A percentile compares a stretch with the other conserved stretches of the same genome.
phyloP scores from a whole-genome alignment of 2,329 filamentous ascomycete genomes.

The Bipolaris cookei region DNA sequence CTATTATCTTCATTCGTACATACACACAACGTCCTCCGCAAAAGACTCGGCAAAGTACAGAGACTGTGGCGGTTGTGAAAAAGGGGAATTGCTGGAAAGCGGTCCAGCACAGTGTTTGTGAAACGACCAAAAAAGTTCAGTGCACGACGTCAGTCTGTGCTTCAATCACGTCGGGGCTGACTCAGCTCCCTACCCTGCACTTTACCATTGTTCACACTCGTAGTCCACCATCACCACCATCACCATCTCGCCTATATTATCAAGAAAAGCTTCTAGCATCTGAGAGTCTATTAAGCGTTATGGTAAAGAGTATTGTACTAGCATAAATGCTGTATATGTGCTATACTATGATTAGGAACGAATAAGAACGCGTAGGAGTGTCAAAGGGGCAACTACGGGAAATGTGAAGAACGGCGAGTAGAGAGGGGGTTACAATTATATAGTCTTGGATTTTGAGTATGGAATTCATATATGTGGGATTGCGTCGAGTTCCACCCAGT shows the following conservation, averaged over 20 bases:
- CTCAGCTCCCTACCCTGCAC: neutral
- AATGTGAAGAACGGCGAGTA: no score
- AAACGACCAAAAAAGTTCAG: slow-evolving; percentile 12
- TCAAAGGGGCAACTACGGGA: no score
- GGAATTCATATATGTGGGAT: no score
- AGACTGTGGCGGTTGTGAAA: slow-evolving; percentile 9
- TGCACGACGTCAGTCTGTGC: slow-evolving; percentile 16
- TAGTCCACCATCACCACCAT: neutral
- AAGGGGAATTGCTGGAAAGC: neutral
- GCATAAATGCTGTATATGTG: no score
- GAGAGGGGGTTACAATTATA: no score
- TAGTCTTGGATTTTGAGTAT: no score
- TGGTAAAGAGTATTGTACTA: no score
- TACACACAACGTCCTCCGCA: slow-evolving; percentile 24
- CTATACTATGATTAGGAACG: no score
- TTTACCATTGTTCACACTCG: neutral
- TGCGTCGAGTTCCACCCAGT: no score
- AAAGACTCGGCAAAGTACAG: slow-evolving; percentile 12
- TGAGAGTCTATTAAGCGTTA: no score
- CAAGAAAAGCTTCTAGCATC: neutral
- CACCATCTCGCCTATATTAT: neutral
- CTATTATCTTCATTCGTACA: slow-evolving; percentile 36
- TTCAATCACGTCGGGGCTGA: slow-evolving; percentile 5
- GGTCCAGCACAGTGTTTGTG: slow-evolving; percentile 1
- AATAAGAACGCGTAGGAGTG: no score